Evolutionary conservation across 2,329 filamentous ascomycete species (phyloP).

Genomic region (Didymella segeticola): DNA sequence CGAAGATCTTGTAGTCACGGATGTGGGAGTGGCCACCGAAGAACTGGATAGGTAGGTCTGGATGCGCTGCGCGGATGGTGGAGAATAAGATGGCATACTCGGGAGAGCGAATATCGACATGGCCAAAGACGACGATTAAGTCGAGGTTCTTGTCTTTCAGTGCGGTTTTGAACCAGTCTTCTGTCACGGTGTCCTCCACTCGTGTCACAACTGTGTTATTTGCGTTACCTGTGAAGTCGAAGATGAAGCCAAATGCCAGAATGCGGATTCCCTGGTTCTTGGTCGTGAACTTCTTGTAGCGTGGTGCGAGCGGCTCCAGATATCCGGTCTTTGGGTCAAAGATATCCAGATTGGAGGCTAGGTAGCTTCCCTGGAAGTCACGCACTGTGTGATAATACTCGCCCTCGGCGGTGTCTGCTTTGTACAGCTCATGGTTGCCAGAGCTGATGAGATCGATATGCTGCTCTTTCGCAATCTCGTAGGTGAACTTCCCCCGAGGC

Average conservation of each 20-base stretch:
- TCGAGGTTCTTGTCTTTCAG: conserved; percentile 81
- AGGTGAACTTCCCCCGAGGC: conserved; percentile 88
- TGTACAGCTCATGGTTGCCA: conserved; percentile 96
- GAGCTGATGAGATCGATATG: conserved; percentile 82
- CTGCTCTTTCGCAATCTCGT: conserved; percentile 84
- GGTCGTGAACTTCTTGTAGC: conserved; percentile 89
- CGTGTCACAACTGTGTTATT: conserved; percentile 87
- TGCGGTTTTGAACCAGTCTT: conserved; percentile 87
- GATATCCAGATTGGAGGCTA: conserved; percentile 94
- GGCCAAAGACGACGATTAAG: conserved; percentile 84
- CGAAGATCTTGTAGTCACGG: conserved; percentile 81
- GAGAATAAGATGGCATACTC: conserved; percentile 81
- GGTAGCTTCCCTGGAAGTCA: conserved; percentile 79
- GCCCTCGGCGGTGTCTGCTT: conserved; percentile 74
- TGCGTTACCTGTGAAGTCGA: conserved; percentile 88
- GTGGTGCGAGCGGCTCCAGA: conserved; percentile 75
- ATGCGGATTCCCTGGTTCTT: conserved; percentile 86
- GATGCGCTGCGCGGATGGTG: conserved; percentile 76
- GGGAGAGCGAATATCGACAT: conserved; percentile 80
- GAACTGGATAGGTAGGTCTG: conserved; percentile 86
- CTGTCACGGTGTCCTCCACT: conserved; percentile 79
- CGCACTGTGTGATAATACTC: conserved; percentile 84
- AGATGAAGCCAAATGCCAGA: conserved; percentile 91
- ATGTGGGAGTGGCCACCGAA: conserved; percentile 93
- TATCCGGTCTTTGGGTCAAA: conserved; percentile 74